phyloP scores from a whole-genome alignment of 2,329 filamentous ascomycete genomes.

The Fusarium buxicola region DNA sequence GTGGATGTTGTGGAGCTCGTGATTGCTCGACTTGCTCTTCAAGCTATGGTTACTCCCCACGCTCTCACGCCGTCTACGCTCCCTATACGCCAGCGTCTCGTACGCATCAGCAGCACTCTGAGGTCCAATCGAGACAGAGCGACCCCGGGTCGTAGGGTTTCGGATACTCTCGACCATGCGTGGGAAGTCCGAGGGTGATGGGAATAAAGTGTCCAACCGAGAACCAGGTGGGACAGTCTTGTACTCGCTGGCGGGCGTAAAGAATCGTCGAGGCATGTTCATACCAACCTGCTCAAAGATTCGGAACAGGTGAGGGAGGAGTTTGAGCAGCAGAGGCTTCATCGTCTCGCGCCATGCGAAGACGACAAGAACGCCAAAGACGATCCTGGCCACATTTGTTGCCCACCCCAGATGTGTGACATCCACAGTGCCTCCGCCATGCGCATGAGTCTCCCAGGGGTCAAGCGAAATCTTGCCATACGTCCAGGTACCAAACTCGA shows the following conservation, averaged over 20 bases:
- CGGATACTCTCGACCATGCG: conserved; percentile 84
- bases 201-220: conserved; percentile 85
- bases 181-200: conserved; percentile 88
- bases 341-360: conserved; percentile 91
- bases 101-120: conserved; percentile 97
- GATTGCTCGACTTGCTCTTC: conserved; percentile 57
- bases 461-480: conserved; percentile 68
- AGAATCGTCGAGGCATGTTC: conserved; percentile 88
- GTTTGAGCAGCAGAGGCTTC: conserved; percentile 83
- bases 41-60: conserved; percentile 63
- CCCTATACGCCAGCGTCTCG: conserved; percentile 91
- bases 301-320: conserved; percentile 88
- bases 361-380: conserved; percentile 84
- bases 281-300: conserved; percentile 83
- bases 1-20: conserved; percentile 55
- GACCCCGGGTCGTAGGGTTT: conserved; percentile 74
- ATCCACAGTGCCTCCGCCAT: conserved; percentile 69
- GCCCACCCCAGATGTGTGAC: conserved; percentile 74
- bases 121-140: conserved; percentile 89
- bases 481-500: conserved; percentile 87
- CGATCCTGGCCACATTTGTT: conserved; percentile 73
- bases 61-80: conserved; percentile 69
- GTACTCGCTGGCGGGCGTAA: conserved; percentile 90
- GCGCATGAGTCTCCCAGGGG: conserved; percentile 57
- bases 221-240: conserved; percentile 78